Base-by-base conservation (phyloP, 2,329 filamentous ascomycete genomes). In the Colletotrichum destructivum region DNA sequence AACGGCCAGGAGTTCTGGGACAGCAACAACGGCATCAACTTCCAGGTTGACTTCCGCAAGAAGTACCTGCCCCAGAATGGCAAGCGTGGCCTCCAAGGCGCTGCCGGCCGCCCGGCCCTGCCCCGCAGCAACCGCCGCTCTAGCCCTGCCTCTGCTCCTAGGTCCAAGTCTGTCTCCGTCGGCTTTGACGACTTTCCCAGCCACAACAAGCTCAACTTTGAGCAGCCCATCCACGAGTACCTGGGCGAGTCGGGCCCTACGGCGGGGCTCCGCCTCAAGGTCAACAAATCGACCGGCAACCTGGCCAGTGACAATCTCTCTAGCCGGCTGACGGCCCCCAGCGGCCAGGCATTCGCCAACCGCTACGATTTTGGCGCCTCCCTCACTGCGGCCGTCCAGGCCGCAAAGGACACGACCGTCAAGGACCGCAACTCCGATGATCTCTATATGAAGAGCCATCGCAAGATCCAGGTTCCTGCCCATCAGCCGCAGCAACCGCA, bases 321-420 rank as follows among this genome's bases (percentile, higher is more conserved):
- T 76, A 82, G 85, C 77, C 80, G 85, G 44, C 79, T 90, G 31
- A 80, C 87, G 0, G 83, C 88, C 2, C 88, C 89, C 1, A 90
- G 88, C 74, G 90, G 91, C 35, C 91, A 93, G 76, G 93, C 92
- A 21, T 98, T 98, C 81, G 93, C 94, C 57, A 95, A 95, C 81
- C 93, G 96, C 65, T 99, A 99, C 81, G 96, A 98, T 84, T 98
- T 99, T 81, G 92, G 93, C 73, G 94, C 94, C n/a, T 98, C 96
- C 0, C 88, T 98, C 40, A 92, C 89, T 64, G 94, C 95, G 62
- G 95, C 94, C 15, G 92, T 96, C 79, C 91, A 92, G 78, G 91
- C 90, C 38, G 91, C 92, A 57, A 93, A 94, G 78, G 90, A 90
- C 74, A 85, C 86, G 16, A 83, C 89, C 75, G 85, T 87, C 74